phyloP scores from a whole-genome alignment of 148 eudicot species.

The Nepenthes gracilis region DNA sequence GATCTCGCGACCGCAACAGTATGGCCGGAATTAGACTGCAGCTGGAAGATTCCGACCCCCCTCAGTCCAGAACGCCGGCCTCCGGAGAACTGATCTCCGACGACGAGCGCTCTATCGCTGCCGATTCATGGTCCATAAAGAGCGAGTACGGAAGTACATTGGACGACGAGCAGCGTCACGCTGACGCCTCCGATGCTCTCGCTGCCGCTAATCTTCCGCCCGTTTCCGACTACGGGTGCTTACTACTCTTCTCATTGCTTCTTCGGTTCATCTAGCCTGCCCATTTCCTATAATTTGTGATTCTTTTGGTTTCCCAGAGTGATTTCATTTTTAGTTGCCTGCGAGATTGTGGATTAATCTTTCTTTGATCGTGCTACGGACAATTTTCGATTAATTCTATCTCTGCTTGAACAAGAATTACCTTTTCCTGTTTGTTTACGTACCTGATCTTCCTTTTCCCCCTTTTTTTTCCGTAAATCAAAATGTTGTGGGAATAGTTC shows the following conservation, averaged over 20 bases:
- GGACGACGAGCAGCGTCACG: constrained; percentile 95
- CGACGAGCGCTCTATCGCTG: constrained; percentile 93
- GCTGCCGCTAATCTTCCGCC: constrained; percentile 54
- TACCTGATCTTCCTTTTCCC: background rate
- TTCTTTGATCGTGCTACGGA: no score
- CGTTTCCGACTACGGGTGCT: constrained; percentile 75
- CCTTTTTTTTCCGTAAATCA: constrained; percentile 1
- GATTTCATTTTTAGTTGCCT: no score
- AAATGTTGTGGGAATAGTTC: constrained; percentile 37
- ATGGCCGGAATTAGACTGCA: constrained; percentile 80
- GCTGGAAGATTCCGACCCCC: constrained; percentile 56
- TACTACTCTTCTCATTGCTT: background rate
- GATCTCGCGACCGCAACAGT: background rate
- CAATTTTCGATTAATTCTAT: no score
- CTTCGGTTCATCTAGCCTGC: no score
- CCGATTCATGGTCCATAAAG: constrained; percentile 97
- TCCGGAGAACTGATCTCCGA: constrained; percentile 84
- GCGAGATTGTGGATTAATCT: no score
- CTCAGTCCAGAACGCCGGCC: constrained; percentile 42
- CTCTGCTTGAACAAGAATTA: no score
- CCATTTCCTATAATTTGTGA: background rate
- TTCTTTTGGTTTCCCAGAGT: no score
- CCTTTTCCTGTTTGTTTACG: background rate
- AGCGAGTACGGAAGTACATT: constrained; percentile 95
- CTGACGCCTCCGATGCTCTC: constrained; percentile 93